Conservation (phyloP, 1,284 basidiomycete species). For the Pseudozyma tsukubaensis region DNA sequence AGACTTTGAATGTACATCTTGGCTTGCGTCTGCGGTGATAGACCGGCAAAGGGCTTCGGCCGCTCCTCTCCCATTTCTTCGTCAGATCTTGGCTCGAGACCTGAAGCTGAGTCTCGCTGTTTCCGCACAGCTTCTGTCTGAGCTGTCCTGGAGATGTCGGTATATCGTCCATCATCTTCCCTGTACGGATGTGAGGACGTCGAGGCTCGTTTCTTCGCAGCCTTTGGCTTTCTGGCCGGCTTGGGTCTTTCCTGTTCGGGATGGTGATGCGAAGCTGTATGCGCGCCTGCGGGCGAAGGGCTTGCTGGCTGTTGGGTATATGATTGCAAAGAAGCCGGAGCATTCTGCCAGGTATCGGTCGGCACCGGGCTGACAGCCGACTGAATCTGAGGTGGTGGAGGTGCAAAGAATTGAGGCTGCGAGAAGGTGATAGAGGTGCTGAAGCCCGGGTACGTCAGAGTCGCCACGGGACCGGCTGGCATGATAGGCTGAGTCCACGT, state of each 20-base stretch:
- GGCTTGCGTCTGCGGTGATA: too few species aligned
- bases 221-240: too few species aligned
- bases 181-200: too few species aligned
- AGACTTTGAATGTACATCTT: too few species aligned
- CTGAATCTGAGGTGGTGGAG: constrained; percentile 19
- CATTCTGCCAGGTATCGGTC: constrained; percentile 5
- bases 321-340: constrained; percentile 5
- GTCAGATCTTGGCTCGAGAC: too few species aligned
- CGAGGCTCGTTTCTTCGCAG: too few species aligned
- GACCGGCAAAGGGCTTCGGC: too few species aligned
- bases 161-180: too few species aligned
- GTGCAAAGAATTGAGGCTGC: constrained; percentile 38
- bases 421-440: constrained; percentile 39
- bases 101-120: too few species aligned
- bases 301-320: constrained; percentile 9
- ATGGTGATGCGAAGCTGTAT: neutral
- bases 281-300: neutral
- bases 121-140: too few species aligned
- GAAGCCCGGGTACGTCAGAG: constrained; percentile 37
- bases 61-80: too few species aligned
- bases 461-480: constrained; percentile 15
- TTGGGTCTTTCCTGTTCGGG: neutral
- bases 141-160: too few species aligned
- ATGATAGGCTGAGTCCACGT: constrained; percentile 37
- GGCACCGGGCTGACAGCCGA: constrained; percentile 4